Conservation (phyloP, 2,329 filamentous ascomycete genomes). For the Sclerotinia subarctica region DNA sequence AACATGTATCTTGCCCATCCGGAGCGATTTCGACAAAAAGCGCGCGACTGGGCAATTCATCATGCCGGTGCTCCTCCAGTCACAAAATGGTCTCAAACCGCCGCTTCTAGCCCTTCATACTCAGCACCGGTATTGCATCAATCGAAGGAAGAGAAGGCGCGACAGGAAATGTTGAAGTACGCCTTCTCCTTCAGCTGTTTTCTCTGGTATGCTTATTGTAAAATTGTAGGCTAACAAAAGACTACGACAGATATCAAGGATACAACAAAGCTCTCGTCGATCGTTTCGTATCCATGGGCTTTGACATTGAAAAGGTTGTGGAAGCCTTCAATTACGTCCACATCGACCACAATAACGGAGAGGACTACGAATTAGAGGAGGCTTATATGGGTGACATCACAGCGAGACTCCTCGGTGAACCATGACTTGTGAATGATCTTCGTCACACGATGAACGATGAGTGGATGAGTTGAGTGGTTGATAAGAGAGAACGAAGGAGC, state of each 20-base stretch:
- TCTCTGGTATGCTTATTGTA: not conserved
- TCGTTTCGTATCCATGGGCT: slow-evolving; percentile 86
- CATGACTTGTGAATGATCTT: slow-evolving; percentile 35
- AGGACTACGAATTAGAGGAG: slow-evolving; percentile 84
- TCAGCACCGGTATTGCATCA: slow-evolving; percentile 31
- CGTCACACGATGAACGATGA: slow-evolving; percentile 7
- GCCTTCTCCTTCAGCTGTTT: slow-evolving; percentile 9
- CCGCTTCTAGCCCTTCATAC: slow-evolving; percentile 39
- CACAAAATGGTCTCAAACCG: slow-evolving; percentile 47
- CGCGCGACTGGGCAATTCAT: slow-evolving; percentile 85
- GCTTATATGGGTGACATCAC: slow-evolving; percentile 90
- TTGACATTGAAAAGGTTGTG: slow-evolving; percentile 82
- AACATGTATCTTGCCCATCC: slow-evolving; percentile 81
- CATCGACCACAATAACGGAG: slow-evolving; percentile 72
- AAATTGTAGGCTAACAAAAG: slow-evolving; percentile 25
- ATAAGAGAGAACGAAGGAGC: not conserved
- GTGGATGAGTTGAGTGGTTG: not conserved
- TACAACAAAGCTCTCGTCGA: slow-evolving; percentile 83
- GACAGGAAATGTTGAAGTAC: slow-evolving; percentile 30
- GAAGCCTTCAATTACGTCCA: slow-evolving; percentile 77
- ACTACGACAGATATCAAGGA: slow-evolving; percentile 66
- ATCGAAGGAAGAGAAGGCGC: slow-evolving; percentile 33
- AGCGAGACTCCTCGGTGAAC: slow-evolving; percentile 77
- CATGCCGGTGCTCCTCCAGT: slow-evolving; percentile 72
- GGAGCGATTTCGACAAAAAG: slow-evolving; percentile 73